Conservation (phyloP, 2,329 filamentous ascomycete species). For the Penicillium sp. region DNA sequence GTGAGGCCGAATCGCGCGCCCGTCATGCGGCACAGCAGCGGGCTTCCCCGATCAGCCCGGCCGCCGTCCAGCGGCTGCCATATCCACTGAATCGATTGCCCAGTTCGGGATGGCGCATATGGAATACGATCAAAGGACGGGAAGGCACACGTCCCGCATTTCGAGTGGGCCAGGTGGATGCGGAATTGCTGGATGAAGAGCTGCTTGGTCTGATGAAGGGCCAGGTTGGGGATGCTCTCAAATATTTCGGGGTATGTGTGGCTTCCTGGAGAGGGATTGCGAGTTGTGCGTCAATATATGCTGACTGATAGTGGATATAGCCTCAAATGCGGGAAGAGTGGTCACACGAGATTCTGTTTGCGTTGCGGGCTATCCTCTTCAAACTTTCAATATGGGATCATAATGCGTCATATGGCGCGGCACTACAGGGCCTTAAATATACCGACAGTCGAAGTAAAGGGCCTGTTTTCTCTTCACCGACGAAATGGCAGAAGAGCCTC, state of each 20-base stretch:
- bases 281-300: not conserved
- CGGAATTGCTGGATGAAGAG: constrained; percentile 91
- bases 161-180: constrained; percentile 92
- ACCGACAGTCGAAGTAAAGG: constrained; percentile 71
- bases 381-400: constrained; percentile 97
- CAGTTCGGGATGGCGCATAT: constrained; percentile 48
- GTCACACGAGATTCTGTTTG: constrained; percentile 77
- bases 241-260: constrained; percentile 68
- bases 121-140: constrained; percentile 68
- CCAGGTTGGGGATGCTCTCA: constrained; percentile 82
- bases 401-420: constrained; percentile 88
- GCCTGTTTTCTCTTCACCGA: constrained; percentile 64
- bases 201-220: constrained; percentile 77
- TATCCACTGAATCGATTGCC: constrained; percentile 59
- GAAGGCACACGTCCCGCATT: constrained; percentile 81
- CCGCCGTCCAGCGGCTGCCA: constrained; percentile 56
- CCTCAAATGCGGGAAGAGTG: constrained; percentile 77
- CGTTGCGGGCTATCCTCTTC: constrained; percentile 74
- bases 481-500: constrained; percentile 74
- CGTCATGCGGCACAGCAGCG: constrained; percentile 45
- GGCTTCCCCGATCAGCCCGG: constrained; percentile 51
- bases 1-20: constrained; percentile 63
- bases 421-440: constrained; percentile 85
- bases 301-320: constrained; percentile 22
- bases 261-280: not conserved